Percentiles rank a stretch among this genome's conserved stretches.
phyloP scores from a whole-genome alignment of 2,329 filamentous ascomycete species.

The Fusarium beomiforme region DNA sequence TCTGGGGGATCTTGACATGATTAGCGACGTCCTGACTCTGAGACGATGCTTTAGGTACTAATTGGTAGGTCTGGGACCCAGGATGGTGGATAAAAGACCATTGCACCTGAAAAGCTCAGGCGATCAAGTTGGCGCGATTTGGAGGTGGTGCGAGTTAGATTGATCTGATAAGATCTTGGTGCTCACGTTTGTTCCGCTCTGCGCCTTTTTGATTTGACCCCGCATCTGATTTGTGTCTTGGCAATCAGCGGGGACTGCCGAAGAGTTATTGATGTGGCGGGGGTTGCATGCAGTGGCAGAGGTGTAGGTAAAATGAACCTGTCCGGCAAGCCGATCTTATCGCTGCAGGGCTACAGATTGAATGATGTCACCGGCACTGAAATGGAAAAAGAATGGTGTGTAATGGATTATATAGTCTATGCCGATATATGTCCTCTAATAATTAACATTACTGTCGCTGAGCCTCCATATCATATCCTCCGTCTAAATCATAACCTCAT shows the following conservation, averaged over 20 bases:
- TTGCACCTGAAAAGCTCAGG: rapidly evolving
- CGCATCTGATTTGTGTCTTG: not conserved
- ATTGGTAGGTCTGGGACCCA: conserved; percentile 14
- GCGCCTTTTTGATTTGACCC: conserved; percentile 1
- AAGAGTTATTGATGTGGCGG: not conserved
- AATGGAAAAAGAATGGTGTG: not conserved
- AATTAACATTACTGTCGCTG: not conserved
- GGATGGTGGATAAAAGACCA: conserved; percentile 14
- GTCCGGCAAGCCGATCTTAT: rapidly evolving
- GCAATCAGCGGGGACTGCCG: not conserved
- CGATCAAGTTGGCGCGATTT: rapidly evolving
- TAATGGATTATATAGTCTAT: not conserved
- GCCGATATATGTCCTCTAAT: not conserved
- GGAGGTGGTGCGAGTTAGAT: not conserved
- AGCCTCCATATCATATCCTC: not conserved
- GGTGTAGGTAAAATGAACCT: not conserved
- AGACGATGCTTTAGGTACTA: not conserved
- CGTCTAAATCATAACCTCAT: not conserved
- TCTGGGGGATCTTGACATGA: not conserved
- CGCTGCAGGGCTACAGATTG: rapidly evolving
- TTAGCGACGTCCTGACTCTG: rapidly evolving
- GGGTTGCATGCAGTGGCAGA: not conserved
- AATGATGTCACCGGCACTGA: not conserved
- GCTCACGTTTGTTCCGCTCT: not conserved
- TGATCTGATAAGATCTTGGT: conserved; percentile 13